Percentiles rank a stretch among this genome's conserved stretches.
These are phyloP conservation scores for Nakaseomyces uthaithaninus DNA, from an alignment of 1,139 yeast genomes.

Conservation along the genomic window DNA sequence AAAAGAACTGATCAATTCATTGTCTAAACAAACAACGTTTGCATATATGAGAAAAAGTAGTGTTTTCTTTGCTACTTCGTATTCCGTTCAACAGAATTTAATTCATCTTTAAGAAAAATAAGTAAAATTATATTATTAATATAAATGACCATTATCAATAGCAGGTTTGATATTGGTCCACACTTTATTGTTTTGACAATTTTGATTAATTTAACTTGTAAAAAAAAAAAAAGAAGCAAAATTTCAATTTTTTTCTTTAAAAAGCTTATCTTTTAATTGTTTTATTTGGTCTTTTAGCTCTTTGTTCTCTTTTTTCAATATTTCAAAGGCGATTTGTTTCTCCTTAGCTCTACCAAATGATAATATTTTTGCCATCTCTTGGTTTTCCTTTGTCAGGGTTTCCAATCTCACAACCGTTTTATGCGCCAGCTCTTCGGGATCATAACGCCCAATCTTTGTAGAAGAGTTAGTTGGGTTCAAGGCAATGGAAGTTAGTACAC, in stretches of 20 bases:
- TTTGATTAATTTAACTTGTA: neutral
- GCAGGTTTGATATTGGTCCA: too few species aligned
- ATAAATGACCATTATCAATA: too few species aligned
- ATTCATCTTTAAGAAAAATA: too few species aligned
- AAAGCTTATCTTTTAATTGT: slow-evolving; percentile 12
- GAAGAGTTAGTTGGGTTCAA: slow-evolving; percentile 38
- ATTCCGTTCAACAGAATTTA: too few species aligned
- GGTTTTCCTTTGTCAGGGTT: slow-evolving; percentile 61
- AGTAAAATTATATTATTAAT: too few species aligned
- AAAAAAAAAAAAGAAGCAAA: neutral
- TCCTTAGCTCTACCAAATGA: slow-evolving; percentile 68
- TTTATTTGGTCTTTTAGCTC: slow-evolving; percentile 35
- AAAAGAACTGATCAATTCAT: too few species aligned
- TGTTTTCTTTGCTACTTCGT: too few species aligned
- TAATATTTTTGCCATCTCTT: slow-evolving; percentile 57
- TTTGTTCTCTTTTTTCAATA: slow-evolving; percentile 45
- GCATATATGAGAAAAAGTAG: too few species aligned
- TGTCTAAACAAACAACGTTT: too few species aligned
- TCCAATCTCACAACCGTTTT: slow-evolving; percentile 59
- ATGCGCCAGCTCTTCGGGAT: slow-evolving; percentile 71
- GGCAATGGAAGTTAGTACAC: slow-evolving; percentile 49
- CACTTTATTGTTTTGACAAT: too few species aligned
- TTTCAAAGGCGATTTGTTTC: slow-evolving; percentile 57
- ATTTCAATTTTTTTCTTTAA: neutral
- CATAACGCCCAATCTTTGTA: slow-evolving; percentile 49